These are phyloP conservation scores for Starmerella bombi DNA, from an alignment of 805 yeast genomes.

Conservation along the genomic window DNA sequence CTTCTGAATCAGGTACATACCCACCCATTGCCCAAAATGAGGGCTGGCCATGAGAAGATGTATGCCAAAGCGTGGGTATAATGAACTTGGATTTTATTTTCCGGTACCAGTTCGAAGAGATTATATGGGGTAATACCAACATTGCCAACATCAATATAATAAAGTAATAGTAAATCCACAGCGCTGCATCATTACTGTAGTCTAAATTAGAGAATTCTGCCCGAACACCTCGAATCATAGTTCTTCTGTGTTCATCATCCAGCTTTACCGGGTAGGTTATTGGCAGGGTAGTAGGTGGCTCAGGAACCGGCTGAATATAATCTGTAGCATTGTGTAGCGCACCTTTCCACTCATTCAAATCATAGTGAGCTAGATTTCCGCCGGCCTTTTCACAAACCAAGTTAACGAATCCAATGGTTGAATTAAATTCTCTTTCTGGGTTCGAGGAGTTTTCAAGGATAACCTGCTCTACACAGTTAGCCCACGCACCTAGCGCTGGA, in stretches of 20 bases:
- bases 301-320: conserved; percentile 1
- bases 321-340: conserved; percentile 6
- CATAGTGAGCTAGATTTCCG: conserved; percentile 3
- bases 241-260: background rate
- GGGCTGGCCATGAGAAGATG: conserved; percentile 3
- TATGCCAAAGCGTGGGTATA: conserved; percentile 8
- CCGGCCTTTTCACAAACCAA: conserved; percentile 10
- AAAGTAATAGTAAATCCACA: conserved; percentile 13
- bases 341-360: background rate
- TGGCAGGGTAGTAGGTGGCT: background rate
- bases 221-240: conserved; percentile 4
- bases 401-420: conserved; percentile 3
- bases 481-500: conserved; percentile 17
- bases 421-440: background rate
- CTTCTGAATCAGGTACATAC: conserved; percentile 6
- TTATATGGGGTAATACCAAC: background rate
- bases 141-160: background rate
- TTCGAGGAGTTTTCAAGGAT: background rate
- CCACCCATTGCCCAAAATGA: conserved; percentile 13
- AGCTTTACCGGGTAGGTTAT: conserved; percentile 4
- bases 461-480: conserved; percentile 10
- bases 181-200: conserved; percentile 8
- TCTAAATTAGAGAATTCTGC: conserved; percentile 14
- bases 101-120: background rate
- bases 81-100: background rate